These are phyloP conservation scores for Rosa multiflora DNA, from an alignment of 306 rosid genomes.

Conservation along the genomic window DNA sequence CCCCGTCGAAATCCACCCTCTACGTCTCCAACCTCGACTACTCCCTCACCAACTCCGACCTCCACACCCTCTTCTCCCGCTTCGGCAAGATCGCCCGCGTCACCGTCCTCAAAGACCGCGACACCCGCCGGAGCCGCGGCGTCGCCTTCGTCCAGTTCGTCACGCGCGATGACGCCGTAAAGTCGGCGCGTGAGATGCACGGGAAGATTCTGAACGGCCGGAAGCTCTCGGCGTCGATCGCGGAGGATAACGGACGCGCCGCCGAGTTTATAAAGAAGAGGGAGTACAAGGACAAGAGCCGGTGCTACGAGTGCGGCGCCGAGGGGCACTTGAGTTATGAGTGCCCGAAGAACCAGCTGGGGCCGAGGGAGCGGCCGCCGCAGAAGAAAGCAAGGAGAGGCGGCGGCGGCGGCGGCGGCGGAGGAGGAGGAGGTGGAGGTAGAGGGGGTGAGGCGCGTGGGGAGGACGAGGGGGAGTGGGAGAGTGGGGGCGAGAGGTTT, in stretches of 20 bases:
- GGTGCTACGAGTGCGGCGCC: constrained; percentile 83
- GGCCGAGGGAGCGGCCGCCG: constrained; percentile 62
- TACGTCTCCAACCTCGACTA: constrained; percentile 82
- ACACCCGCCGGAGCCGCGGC: constrained; percentile 77
- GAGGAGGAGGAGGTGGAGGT: background rate
- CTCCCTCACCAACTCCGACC: constrained; percentile 86
- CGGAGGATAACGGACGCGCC: constrained; percentile 88
- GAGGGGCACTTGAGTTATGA: constrained; percentile 79
- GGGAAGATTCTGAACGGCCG: constrained; percentile 70
- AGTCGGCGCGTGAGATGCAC: constrained; percentile 53
- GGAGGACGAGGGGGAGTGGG: constrained; percentile 33
- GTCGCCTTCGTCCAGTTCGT: constrained; percentile 87
- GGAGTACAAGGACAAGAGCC: constrained; percentile 63
- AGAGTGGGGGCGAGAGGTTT: constrained; percentile 44
- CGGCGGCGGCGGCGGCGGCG: background rate
- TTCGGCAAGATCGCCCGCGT: constrained; percentile 87
- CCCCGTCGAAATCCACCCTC: constrained; percentile 83
- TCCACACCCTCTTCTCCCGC: constrained; percentile 84
- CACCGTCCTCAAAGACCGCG: constrained; percentile 80
- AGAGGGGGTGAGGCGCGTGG: constrained; percentile 22
- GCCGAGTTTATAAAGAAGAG: constrained; percentile 72
- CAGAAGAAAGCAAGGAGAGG: constrained; percentile 38
- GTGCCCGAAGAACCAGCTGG: constrained; percentile 74
- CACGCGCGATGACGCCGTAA: constrained; percentile 61
- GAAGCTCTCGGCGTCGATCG: constrained; percentile 67